phyloP scores from a whole-genome alignment of 495 filamentous ascomycete species.

The Jackrogersella minutella region DNA sequence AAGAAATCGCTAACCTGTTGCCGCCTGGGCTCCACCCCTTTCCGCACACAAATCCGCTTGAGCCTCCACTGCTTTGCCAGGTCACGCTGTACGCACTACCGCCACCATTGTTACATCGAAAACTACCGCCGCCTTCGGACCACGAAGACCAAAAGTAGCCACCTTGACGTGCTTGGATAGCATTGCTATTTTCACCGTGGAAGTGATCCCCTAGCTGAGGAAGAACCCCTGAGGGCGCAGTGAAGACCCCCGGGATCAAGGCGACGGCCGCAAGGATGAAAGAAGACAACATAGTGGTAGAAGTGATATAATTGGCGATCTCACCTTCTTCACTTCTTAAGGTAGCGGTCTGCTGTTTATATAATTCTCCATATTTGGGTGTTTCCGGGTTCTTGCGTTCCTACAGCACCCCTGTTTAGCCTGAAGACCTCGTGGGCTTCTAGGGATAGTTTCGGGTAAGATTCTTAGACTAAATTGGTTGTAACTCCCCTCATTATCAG shows the following conservation, averaged over 20 bases:
- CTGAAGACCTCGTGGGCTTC: slow-evolving; percentile 43
- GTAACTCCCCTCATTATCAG: slow-evolving; percentile 32
- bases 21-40: slow-evolving; percentile 67
- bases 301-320: slow-evolving; percentile 3
- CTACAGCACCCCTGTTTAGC: slow-evolving; percentile 35
- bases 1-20: slow-evolving; percentile 48
- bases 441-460: slow-evolving; percentile 35
- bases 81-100: slow-evolving; percentile 59
- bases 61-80: slow-evolving; percentile 60
- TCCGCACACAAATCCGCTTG: slow-evolving; percentile 65
- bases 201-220: slow-evolving; percentile 51
- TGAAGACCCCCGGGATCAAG: slow-evolving; percentile 47
- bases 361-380: slow-evolving; percentile 14
- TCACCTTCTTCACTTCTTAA: not conserved
- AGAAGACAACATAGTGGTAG: slow-evolving; percentile 52
- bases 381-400: not conserved
- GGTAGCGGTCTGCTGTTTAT: slow-evolving; percentile 16
- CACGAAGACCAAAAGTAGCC: slow-evolving; percentile 69
- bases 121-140: slow-evolving; percentile 62
- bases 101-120: slow-evolving; percentile 61
- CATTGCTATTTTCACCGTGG: slow-evolving; percentile 47
- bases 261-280: slow-evolving; percentile 50
- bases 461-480: slow-evolving; percentile 33
- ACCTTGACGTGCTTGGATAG: slow-evolving; percentile 48
- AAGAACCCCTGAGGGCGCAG: slow-evolving; percentile 48